A percentile compares a stretch with the other conserved stretches of the same genome.
Conservation (phyloP, 2,329 filamentous ascomycete genomes). For the Xylariaceae sp. region DNA sequence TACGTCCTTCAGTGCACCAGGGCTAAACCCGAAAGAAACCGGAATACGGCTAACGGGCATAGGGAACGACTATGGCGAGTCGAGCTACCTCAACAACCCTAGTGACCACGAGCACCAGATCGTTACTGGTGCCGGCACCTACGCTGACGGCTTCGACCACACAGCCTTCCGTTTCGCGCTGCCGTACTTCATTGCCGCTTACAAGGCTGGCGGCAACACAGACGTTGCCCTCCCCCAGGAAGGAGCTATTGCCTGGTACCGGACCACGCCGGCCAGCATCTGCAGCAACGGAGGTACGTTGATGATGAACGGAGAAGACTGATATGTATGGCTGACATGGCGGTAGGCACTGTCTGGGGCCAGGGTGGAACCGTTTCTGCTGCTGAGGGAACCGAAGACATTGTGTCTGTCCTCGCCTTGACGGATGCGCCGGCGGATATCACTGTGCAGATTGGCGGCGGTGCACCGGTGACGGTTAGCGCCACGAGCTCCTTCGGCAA, state of each 20-base stretch:
- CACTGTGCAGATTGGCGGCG: constrained; percentile 37
- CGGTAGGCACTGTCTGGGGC: constrained; percentile 38
- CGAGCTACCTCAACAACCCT: constrained; percentile 52
- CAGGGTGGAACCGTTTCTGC: constrained; percentile 36
- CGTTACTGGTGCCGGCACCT: constrained; percentile 45
- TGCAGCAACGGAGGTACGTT: constrained; percentile 38
- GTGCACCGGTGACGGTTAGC: constrained; percentile 29
- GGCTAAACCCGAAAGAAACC: background rate
- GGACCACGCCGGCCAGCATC: constrained; percentile 27
- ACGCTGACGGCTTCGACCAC: constrained; percentile 46
- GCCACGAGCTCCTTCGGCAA: constrained; percentile 30
- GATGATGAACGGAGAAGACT: background rate
- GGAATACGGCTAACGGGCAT: constrained; percentile 8
- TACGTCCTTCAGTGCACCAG: constrained; percentile 18
- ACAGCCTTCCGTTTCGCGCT: constrained; percentile 46
- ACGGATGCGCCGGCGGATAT: constrained; percentile 34
- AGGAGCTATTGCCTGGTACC: constrained; percentile 31
- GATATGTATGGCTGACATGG: constrained; percentile 5
- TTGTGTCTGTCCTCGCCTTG: constrained; percentile 42
- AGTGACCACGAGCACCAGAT: constrained; percentile 39
- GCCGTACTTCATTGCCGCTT: constrained; percentile 47
- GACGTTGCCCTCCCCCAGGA: constrained; percentile 28
- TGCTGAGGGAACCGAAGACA: constrained; percentile 38
- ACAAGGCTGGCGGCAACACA: constrained; percentile 43
- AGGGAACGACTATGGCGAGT: constrained; percentile 58